These are phyloP conservation scores for Fusarium chuoi DNA, from an alignment of 2,329 filamentous ascomycete genomes.

Conservation along the genomic window DNA sequence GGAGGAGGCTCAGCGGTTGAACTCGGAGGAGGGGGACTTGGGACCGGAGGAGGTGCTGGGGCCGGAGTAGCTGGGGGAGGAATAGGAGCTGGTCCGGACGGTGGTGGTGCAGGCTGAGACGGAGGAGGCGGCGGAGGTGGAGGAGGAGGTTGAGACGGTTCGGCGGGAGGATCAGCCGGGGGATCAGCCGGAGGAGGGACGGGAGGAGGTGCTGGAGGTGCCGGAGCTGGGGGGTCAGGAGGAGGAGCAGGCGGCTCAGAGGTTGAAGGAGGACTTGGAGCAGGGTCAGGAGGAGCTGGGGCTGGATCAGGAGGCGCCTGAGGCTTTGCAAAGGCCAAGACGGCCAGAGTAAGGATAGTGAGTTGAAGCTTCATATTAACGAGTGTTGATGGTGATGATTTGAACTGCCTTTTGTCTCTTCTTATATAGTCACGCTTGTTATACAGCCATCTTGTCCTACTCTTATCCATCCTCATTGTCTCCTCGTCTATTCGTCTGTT, in stretches of 20 bases:
- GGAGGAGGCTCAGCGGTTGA: constrained; percentile 34
- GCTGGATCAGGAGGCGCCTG: constrained; percentile 35
- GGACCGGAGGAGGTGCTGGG: constrained; percentile 38
- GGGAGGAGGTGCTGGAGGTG: neutral
- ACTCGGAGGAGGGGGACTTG: constrained; percentile 33
- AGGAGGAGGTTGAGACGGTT: constrained; percentile 11
- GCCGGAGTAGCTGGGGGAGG: constrained; percentile 31
- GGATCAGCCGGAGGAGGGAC: neutral
- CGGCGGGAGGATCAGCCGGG: neutral
- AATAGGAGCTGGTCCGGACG: constrained; percentile 9
- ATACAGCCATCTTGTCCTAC: neutral
- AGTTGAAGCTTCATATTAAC: constrained; percentile 44
- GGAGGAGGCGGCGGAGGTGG: constrained; percentile 6
- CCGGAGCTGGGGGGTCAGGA: neutral
- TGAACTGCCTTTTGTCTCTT: neutral
- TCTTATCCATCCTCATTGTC: neutral
- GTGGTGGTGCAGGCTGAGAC: constrained; percentile 7
- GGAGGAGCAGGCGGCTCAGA: constrained; percentile 7
- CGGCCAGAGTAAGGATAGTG: constrained; percentile 34
- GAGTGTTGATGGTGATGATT: neutral
- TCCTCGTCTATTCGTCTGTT: too few species aligned
- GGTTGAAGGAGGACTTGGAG: constrained; percentile 6
- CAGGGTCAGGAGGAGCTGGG: constrained; percentile 18
- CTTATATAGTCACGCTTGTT: neutral
- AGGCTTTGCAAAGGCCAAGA: constrained; percentile 41